These are phyloP conservation scores for Lachnellula willkommii DNA, from an alignment of 2,329 filamentous ascomycete genomes.

Conservation along the genomic window DNA sequence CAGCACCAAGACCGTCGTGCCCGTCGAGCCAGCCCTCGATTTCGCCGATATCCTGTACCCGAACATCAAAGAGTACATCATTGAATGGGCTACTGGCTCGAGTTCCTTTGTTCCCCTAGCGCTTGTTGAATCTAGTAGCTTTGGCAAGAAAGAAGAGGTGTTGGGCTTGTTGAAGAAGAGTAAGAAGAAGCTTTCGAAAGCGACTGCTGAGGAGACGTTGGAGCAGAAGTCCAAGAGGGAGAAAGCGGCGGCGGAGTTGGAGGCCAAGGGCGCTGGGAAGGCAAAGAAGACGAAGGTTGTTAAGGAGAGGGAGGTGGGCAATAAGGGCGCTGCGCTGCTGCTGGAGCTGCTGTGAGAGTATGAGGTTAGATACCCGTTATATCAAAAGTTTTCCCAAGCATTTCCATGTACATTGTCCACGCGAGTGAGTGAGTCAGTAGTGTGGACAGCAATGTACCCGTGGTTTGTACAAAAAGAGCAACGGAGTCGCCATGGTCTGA, in stretches of 20 bases:
- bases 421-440: too few relatives aligned
- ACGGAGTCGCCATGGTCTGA: too few relatives aligned
- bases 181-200: slow-evolving; percentile 64
- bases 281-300: slow-evolving; percentile 39
- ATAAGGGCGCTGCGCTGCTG: slow-evolving; percentile 56
- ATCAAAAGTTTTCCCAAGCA: neutral
- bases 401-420: too few relatives aligned
- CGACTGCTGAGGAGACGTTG: slow-evolving; percentile 53
- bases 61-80: slow-evolving; percentile 66
- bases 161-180: slow-evolving; percentile 66
- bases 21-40: slow-evolving; percentile 67
- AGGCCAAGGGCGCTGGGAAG: slow-evolving; percentile 29
- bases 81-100: slow-evolving; percentile 80
- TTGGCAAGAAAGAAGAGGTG: slow-evolving; percentile 61
- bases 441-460: too few relatives aligned
- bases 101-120: slow-evolving; percentile 84
- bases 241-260: slow-evolving; percentile 41
- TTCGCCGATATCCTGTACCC: slow-evolving; percentile 82
- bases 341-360: slow-evolving; percentile 47
- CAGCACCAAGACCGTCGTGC: slow-evolving; percentile 62
- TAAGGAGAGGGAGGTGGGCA: slow-evolving; percentile 46
- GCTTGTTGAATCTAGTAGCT: slow-evolving; percentile 69
- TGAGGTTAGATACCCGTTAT: neutral
- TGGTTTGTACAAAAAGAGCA: too few relatives aligned
- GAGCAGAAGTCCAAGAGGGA: slow-evolving; percentile 47